Evolutionary conservation across 352 stramenopile genomes (phyloP).

Genomic region (Phytophthora fragariaefolia): DNA sequence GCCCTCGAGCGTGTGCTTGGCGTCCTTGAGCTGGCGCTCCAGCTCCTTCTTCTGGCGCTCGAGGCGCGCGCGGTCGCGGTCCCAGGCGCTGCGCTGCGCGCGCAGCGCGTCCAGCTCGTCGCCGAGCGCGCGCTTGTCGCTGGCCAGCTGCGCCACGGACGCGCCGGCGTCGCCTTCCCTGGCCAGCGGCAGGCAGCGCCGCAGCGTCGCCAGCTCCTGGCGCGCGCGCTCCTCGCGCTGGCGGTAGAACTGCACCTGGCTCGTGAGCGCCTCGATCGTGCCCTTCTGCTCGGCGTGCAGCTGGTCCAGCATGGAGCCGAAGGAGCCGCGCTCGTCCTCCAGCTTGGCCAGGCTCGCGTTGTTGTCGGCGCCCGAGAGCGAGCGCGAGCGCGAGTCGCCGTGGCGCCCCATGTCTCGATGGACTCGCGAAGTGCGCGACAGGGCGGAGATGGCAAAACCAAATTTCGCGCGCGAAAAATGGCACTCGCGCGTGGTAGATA

Average conservation of each 20-base stretch:
- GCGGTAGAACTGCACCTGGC: conserved; percentile 82
- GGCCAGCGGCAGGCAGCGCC: conserved; percentile 40
- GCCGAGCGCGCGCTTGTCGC: conserved; percentile 63
- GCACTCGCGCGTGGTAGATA: not conserved
- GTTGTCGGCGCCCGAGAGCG: conserved; percentile 35
- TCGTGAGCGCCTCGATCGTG: conserved; percentile 81
- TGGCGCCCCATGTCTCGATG: conserved; percentile 34
- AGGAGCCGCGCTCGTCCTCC: conserved; percentile 55
- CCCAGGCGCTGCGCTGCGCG: conserved; percentile 47
- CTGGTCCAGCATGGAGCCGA: conserved; percentile 70
- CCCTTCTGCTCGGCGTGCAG: conserved; percentile 82
- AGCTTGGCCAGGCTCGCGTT: conserved; percentile 34
- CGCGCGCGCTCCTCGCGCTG: conserved; percentile 73
- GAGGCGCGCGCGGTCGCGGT: conserved; percentile 50
- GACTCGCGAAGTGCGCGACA: conserved; percentile 27
- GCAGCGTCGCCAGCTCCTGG: conserved; percentile 69
- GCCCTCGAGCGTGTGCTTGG: conserved; percentile 56
- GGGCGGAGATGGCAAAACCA: conserved; percentile 4
- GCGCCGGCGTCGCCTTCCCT: conserved; percentile 28
- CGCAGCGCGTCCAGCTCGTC: conserved; percentile 64
- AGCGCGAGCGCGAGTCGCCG: too few relatives aligned
- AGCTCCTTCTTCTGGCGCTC: conserved; percentile 56
- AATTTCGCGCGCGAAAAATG: conserved; percentile 28
- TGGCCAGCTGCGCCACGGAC: conserved; percentile 51
- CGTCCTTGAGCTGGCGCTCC: conserved; percentile 66